Evolutionary conservation across 2,329 filamentous ascomycete species (phyloP).

Genomic region (Talaromyces sp.): DNA sequence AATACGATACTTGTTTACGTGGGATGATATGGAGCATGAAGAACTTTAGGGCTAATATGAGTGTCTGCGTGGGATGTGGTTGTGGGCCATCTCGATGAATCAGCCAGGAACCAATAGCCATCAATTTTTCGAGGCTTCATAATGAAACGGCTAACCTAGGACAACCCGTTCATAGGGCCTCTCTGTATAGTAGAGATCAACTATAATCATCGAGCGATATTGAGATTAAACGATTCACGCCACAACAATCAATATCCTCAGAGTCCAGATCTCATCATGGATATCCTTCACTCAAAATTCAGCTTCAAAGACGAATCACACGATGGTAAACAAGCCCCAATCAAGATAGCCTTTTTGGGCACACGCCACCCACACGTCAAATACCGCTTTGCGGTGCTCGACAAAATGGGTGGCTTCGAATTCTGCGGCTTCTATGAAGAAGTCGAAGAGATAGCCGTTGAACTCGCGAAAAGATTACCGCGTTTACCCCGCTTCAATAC

Average conservation of each 20-base stretch:
- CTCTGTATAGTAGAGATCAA: not conserved
- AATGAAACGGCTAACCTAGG: not conserved
- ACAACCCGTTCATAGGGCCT: not conserved
- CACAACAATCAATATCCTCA: not conserved
- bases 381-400: conserved; percentile 22
- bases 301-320: conserved; percentile 18
- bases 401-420: conserved; percentile 23
- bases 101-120: not conserved
- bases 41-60: not conserved
- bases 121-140: not conserved
- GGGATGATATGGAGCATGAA: not conserved
- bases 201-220: not conserved
- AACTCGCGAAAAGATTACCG: conserved; percentile 19
- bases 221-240: not conserved
- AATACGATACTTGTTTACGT: not conserved
- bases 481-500: conserved; percentile 19
- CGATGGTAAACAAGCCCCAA: conserved; percentile 14
- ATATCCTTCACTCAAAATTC: conserved; percentile 20
- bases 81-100: not conserved
- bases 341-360: conserved; percentile 22
- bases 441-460: conserved; percentile 17
- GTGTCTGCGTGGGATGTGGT: not conserved
- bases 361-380: conserved; percentile 22
- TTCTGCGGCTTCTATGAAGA: conserved; percentile 22
- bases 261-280: conserved; percentile 11